Evolutionary conservation across 352 stramenopile genomes (phyloP).

Genomic region (Globisporangium abappressorium): DNA sequence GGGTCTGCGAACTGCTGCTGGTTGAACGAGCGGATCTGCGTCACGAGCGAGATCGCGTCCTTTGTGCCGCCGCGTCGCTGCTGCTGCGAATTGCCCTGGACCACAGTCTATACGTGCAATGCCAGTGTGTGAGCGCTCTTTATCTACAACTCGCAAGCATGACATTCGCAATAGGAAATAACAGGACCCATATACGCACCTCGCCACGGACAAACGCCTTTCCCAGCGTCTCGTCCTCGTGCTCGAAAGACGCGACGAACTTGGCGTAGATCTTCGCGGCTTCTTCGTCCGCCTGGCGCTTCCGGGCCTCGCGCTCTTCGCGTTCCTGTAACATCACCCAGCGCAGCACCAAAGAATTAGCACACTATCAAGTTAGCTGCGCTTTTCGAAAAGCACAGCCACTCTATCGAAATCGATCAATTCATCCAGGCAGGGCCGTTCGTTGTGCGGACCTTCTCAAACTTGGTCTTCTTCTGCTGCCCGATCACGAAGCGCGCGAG

Average conservation of each 20-base stretch:
- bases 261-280: constrained; percentile 85
- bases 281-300: constrained; percentile 82
- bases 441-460: constrained; percentile 54
- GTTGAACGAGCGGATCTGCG: constrained; percentile 18
- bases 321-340: constrained; percentile 31
- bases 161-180: no score
- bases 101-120: constrained; percentile 6
- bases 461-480: constrained; percentile 85
- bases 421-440: neutral
- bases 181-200: constrained; percentile 8
- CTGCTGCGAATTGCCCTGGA: constrained; percentile 4
- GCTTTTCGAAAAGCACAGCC: neutral
- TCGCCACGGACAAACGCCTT: constrained; percentile 62
- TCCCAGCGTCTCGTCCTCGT: constrained; percentile 55
- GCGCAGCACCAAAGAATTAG: neutral
- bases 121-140: neutral
- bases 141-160: no score
- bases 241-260: constrained; percentile 90
- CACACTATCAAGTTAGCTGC: neutral
- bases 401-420: neutral
- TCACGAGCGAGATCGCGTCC: neutral
- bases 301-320: constrained; percentile 80
- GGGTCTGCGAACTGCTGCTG: constrained; percentile 5
- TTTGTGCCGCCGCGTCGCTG: neutral
- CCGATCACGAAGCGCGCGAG: constrained; percentile 75